Percentiles rank a stretch among this genome's conserved stretches.
These are phyloP conservation scores for Scenedesmus sp. DNA, from an alignment of 163 green algal genomes.

Conservation along the genomic window DNA sequence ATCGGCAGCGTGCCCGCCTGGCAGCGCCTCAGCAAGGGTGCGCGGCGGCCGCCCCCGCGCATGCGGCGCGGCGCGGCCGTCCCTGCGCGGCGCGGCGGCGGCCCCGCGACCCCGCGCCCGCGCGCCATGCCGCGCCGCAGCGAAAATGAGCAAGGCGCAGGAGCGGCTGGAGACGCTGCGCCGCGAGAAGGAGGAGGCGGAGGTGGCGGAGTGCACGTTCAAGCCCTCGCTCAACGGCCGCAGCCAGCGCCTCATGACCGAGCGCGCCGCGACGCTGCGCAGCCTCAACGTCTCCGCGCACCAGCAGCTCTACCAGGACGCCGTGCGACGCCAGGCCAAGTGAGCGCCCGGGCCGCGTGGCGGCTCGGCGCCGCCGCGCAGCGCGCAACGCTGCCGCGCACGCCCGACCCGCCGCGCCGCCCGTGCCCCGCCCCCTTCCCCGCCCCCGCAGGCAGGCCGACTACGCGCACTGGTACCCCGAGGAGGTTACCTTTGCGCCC, in stretches of 20 bases:
- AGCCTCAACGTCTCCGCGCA: constrained; percentile 62
- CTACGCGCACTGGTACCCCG: constrained; percentile 66
- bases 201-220: constrained; percentile 79
- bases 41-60: not conserved
- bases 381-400: constrained; percentile 1
- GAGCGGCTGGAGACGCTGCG: constrained; percentile 61
- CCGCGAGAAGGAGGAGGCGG: constrained; percentile 51
- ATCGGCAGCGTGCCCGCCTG: constrained; percentile 45
- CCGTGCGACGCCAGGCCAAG: constrained; percentile 61
- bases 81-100: too few relatives aligned
- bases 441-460: constrained; percentile 65
- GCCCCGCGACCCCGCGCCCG: too few relatives aligned
- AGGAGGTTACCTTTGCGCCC: constrained; percentile 81
- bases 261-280: constrained; percentile 42
- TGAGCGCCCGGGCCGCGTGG: too few relatives aligned
- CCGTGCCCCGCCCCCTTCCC: too few relatives aligned
- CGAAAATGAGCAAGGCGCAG: constrained; percentile 45
- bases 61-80: too few relatives aligned
- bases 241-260: constrained; percentile 55
- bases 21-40: constrained; percentile 53
- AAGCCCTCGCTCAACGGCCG: constrained; percentile 63
- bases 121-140: not conserved
- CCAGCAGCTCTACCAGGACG: constrained; percentile 82
- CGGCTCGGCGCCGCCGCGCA: too few relatives aligned
- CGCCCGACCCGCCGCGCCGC: not conserved